A percentile compares a stretch with the other conserved stretches of the same genome.
phyloP scores from a whole-genome alignment of 371 early-diverging fungal species.

The Syncephalastrum sp. region DNA sequence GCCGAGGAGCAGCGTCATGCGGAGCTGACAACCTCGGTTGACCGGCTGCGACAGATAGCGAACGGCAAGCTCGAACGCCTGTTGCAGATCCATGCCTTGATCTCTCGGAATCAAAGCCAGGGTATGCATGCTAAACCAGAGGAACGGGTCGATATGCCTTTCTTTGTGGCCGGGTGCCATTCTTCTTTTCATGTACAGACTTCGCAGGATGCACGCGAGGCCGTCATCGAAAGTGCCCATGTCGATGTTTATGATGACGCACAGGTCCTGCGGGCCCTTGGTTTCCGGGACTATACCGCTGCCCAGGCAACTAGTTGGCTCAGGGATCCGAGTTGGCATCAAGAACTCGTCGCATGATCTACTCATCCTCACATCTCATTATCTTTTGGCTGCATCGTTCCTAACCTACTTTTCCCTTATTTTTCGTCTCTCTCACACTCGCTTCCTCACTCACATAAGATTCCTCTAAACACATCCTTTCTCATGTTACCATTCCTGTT shows the following conservation, averaged over 20 bases:
- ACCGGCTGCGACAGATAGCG: constrained; percentile 6
- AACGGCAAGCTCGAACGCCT: constrained; percentile 8
- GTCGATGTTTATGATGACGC: constrained; percentile 7
- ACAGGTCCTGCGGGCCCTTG: constrained; percentile 7
- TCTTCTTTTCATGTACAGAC: constrained; percentile 7
- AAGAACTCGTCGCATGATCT: too few species aligned
- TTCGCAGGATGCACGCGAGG: constrained; percentile 10
- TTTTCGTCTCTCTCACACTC: too few species aligned
- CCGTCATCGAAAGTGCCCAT: constrained; percentile 5
- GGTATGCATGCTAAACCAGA: neutral
- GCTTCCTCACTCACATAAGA: too few species aligned
- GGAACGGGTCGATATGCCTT: constrained; percentile 8
- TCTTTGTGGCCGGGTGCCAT: constrained; percentile 10
- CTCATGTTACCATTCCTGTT: too few species aligned
- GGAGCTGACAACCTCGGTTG: constrained; percentile 2
- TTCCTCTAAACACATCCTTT: too few species aligned
- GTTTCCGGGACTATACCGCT: constrained; percentile 3
- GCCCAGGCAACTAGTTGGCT: too few species aligned
- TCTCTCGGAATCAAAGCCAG: constrained; percentile 10
- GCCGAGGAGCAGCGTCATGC: constrained; percentile 15
- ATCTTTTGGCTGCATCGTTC: too few species aligned
- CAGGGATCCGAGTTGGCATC: too few species aligned
- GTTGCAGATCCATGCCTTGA: constrained; percentile 9
- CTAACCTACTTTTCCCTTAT: too few species aligned
- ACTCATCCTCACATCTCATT: too few species aligned